Base-by-base conservation (phyloP, 768 basidiomycete species). In the Gloeopeniophorella convolvens region DNA sequence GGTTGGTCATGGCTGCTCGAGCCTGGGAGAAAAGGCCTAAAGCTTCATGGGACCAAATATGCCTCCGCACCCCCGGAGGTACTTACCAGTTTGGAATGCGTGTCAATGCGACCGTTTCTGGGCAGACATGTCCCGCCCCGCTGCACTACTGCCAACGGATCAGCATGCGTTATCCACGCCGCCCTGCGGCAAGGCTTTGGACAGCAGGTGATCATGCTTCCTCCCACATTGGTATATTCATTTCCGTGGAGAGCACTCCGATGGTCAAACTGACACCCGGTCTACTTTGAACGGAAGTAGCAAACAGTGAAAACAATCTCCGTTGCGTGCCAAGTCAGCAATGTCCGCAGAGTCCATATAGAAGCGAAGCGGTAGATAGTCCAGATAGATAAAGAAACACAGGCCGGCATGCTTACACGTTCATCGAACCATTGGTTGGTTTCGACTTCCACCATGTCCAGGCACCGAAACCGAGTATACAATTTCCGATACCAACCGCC, bases 401-500 rank as follows among this genome's bases (percentile, higher is more conserved):
- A 45, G 13, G 1, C 27, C 23, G 20, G 23, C 31, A 24, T 8
- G 13, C 28, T 24, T 44, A 56, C 32, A 56, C 52, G 27, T 24
- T 45, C 13, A 10, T n/a, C 8, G 39, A 18, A 11, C 21, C 37
- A 49, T 55, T 55, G 18, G 42, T 45, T 33, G 28, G 44, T 42
- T 33, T 50, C 10, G 45, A 51, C 37, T 37, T 51, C 57, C 54
- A 56, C 76, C 80, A 87, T 18, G 69, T 73, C 77, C 79, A 85
- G 15, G 79, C 74, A 3, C 78, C 75, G 11, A 86, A 62, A 16
- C 86, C 80, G n/a, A 89, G 61, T 39, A 83, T 51, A 60, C 85
- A 79, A 62, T 89, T 90, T 59, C 82, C 79, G 27, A 86, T 55
- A 0, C 89, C 89, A 49, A 89, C 62, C n/a, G 71, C 60, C 2